Base-by-base conservation (phyloP, 2,329 filamentous ascomycete species). In the Venturia oleaginea region DNA sequence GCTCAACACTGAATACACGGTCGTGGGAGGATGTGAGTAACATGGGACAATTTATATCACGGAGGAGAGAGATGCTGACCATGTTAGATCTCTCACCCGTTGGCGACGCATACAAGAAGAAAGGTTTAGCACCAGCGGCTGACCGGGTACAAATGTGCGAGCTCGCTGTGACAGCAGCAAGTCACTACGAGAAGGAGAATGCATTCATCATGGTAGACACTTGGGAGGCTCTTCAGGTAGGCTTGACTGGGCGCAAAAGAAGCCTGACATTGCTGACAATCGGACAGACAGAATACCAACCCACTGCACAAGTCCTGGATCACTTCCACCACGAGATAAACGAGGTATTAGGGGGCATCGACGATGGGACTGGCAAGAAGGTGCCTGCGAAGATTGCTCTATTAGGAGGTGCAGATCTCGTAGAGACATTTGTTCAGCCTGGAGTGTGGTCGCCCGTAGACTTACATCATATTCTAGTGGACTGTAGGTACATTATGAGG, bases 81-180 rank as follows among this genome's bases (percentile, higher is more conserved):
- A n/a, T 34, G 1, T 15, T 27, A 65, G 48, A 62, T 15, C 60
- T 67, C n/a, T 66, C 57, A 15, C 65, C 64, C 17, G 66, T 67
- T 24, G 65, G 65, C 34, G 66, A 67, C 34, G 65, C 65, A 17
- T 67, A 67, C 65, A 67, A 65, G 59, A 67, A 67, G 57, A 64
- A 63, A 37, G 66, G 66, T 32, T 62, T 67, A n/a, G 66, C 65
- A 19, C 22, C 48, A 24, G 66, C 61, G 15, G 34, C 48, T 4
- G 38, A 67, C 55, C 64, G 66, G 15, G 34, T 67, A 11, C 40
- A 66, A 22, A 67, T 67, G 66, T 67, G 66, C 48, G 46, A 64
- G 55, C 66, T 66, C 13, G 66, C 66, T 13, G 46, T 54, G 15
- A 34, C 32, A 30, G 40, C 27, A 30, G 27, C 61, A 43, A 46